A percentile compares a stretch with the other conserved stretches of the same genome.
These are phyloP conservation scores for Pneumocystis canis DNA, from an alignment of 1,139 yeast genomes.

Conservation along the genomic window DNA sequence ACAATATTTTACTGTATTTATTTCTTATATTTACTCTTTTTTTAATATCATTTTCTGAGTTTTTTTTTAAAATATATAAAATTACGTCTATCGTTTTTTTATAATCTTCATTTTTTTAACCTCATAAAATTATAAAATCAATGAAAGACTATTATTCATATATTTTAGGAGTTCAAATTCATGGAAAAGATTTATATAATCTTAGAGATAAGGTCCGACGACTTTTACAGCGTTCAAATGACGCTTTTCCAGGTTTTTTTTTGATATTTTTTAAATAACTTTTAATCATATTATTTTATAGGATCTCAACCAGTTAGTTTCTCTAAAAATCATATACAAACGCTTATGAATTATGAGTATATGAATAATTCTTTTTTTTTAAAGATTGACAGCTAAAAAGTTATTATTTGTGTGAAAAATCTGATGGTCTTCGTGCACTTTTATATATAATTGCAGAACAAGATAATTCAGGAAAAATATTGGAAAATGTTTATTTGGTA, in stretches of 20 bases:
- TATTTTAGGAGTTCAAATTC: conserved; percentile 69
- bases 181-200: conserved; percentile 54
- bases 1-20: background rate
- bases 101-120: too few relatives aligned
- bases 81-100: too few relatives aligned
- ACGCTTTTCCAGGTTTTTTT: conserved; percentile 15
- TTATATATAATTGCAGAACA: conserved; percentile 57
- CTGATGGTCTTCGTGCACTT: conserved; percentile 81
- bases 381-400: conserved; percentile 13
- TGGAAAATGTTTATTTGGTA: conserved; percentile 36
- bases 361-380: conserved; percentile 7
- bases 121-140: background rate
- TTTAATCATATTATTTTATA: conserved; percentile 34
- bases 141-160: conserved; percentile 4
- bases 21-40: background rate
- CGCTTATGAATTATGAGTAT: conserved; percentile 42
- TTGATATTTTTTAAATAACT: conserved; percentile 6
- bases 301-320: conserved; percentile 96
- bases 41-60: background rate
- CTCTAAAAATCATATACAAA: conserved; percentile 51
- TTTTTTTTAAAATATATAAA: background rate
- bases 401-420: conserved; percentile 87
- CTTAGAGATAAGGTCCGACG: conserved; percentile 57
- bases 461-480: conserved; percentile 30
- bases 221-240: conserved; percentile 34